Conservation (phyloP, 164 flowering plant species). For the Stephania cephalantha region DNA sequence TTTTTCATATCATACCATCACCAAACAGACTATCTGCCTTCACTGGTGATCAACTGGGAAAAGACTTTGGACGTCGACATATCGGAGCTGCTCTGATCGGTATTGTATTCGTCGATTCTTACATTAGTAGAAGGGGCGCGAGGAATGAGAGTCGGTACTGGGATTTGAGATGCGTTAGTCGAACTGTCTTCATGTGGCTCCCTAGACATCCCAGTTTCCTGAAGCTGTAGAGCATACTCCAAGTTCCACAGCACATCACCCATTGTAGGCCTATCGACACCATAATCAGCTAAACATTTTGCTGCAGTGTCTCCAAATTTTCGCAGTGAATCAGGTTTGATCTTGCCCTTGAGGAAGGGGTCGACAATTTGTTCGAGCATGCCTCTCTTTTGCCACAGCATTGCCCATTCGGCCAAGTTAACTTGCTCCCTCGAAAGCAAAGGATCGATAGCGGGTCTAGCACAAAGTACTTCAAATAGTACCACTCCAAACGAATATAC, state of each 20-base stretch:
- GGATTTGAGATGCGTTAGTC: conserved; percentile 2
- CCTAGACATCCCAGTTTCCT: conserved; percentile 19
- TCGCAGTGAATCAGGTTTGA: conserved; percentile 21
- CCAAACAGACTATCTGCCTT: conserved; percentile 20
- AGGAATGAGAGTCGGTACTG: conserved; percentile 9
- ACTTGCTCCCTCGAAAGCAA: conserved; percentile 19
- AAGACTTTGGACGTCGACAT: conserved; percentile 14
- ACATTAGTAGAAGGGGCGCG: conserved; percentile 13
- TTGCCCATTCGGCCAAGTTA: conserved; percentile 27
- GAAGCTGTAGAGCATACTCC: conserved; percentile 32
- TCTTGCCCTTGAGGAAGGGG: conserved; percentile 18
- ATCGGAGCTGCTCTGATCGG: conserved; percentile 11
- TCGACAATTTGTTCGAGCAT: conserved; percentile 24
- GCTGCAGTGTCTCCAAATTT: conserved; percentile 27
- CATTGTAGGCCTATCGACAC: conserved; percentile 31
- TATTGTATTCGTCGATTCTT: conserved; percentile 4
- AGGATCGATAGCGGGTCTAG: conserved; percentile 22
- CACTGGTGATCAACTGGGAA: conserved; percentile 27
- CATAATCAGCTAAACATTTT: conserved; percentile 31
- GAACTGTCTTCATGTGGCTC: conserved; percentile 25
- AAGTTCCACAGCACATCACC: conserved; percentile 40
- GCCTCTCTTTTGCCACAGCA: conserved; percentile 25
- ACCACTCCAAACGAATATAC: conserved; percentile 33
- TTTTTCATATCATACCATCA: not conserved
- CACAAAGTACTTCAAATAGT: conserved; percentile 26